Evolutionary conservation across 106 monocot species (phyloP), one percentile per base, ranked within the genome.

Genomic region (Phalaenopsis equestris): DNA sequence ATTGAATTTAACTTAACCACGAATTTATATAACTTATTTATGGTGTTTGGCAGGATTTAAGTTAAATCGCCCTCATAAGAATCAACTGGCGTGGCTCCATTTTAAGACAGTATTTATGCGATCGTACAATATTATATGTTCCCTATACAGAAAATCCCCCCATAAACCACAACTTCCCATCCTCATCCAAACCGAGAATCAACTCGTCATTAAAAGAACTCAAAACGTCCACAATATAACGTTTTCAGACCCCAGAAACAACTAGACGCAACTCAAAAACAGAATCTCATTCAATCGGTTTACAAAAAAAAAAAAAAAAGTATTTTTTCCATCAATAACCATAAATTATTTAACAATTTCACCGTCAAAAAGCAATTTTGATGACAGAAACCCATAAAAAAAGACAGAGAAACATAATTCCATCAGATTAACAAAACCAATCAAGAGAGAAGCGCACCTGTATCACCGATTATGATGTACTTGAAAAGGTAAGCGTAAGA

Each of bases 401-500:
- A 15, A 70, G 38, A 15, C 16, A 3, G 38, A 12, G 39, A 41
- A 70, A 3, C 39, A 1, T 37, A 11, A 11, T 17, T 15, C 2
- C 70, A 19, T 70, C 38, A 39, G 12, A 70, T 30, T 39, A 37
- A 15, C 30, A 70, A 30, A 70, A 70, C 37, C 39, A 38, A 38
- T 19, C 12, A 39, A 70, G 39, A 39, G 76, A 58, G 46, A 38
- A 77, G 49, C 67, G 56, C 42, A 83, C 83, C 83, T 8, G 83
- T 83, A 39, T 83, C 83, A 42, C 79, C 83, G 57, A 83, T 83
- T 10, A 83, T 79, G 83, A 45, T 45, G 43, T 83, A 83, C 73
- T 83, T 83, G 79, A 83, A 83, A 67, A 83, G 83, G 55, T 83
- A 83, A 16, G 79, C 79, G 57, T 83, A 83, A 42, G 83, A 83